Percentiles rank a stretch among this genome's conserved stretches.
Evolutionary conservation across 257 asterid genomes (phyloP).

Genomic region (Penstemon davidsonii): DNA sequence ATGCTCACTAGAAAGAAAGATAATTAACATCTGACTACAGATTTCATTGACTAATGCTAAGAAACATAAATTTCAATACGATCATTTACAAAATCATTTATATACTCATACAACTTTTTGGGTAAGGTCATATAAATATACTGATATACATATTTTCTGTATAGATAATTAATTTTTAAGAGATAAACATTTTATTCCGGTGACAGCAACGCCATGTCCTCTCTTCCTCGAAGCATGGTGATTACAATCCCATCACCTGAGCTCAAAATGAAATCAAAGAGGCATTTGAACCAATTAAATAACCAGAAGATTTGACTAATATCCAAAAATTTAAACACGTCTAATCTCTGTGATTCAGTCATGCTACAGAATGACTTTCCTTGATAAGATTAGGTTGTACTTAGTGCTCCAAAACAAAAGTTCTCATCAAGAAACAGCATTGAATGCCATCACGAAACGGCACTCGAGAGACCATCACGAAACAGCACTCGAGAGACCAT

Average conservation of each 20-base stretch:
- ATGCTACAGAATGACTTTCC: constrained; percentile 70
- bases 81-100: no score
- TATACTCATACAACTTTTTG: no score
- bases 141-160: no score
- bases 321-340: constrained; percentile 33
- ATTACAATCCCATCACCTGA: constrained; percentile 96
- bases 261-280: constrained; percentile 16
- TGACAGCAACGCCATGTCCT: constrained; percentile 93
- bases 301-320: constrained; percentile 2
- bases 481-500: constrained; percentile 57
- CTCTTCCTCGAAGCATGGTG: constrained; percentile 90
- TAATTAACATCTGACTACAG: no score
- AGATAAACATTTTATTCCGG: constrained; percentile 39
- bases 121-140: no score
- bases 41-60: no score
- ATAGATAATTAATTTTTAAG: no score
- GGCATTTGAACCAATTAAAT: constrained; percentile 16
- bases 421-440: no score
- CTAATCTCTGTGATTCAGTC: constrained; percentile 57
- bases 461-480: no score
- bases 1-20: no score
- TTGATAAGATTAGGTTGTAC: constrained; percentile 71
- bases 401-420: constrained; percentile 50
- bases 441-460: no score
- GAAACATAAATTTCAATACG: no score